A percentile compares a stretch with the other conserved stretches of the same genome.
phyloP scores from a whole-genome alignment of 306 rosid species.

The Elaeagnus macrophylla region DNA sequence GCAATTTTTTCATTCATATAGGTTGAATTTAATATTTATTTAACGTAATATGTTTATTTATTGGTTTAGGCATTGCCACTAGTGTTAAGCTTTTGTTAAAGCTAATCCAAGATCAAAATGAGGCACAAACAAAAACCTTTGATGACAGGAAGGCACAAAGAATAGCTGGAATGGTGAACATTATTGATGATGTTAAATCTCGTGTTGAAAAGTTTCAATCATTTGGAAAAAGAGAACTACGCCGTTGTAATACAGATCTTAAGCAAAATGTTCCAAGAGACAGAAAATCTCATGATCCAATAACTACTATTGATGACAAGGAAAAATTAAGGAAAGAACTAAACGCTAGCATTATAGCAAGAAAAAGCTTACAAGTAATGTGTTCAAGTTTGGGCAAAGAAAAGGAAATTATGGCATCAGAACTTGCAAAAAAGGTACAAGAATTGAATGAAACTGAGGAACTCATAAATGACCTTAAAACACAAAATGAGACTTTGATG shows the following conservation, averaged over 20 bases:
- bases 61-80: conserved; percentile 43
- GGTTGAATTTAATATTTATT: too few species aligned
- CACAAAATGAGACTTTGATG: conserved; percentile 64
- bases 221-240: conserved; percentile 35
- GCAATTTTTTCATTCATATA: too few species aligned
- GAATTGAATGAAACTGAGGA: conserved; percentile 67
- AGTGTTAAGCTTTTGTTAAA: conserved; percentile 62
- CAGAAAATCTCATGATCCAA: conserved; percentile 33
- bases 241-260: conserved; percentile 76
- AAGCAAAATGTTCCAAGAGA: conserved; percentile 45
- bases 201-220: conserved; percentile 51
- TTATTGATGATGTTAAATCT: conserved; percentile 60
- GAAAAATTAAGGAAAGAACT: conserved; percentile 66
- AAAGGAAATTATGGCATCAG: conserved; percentile 81
- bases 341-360: conserved; percentile 51
- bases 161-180: conserved; percentile 65
- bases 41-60: neutral
- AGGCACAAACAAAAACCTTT: conserved; percentile 36
- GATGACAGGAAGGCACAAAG: conserved; percentile 54
- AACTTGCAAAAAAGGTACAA: conserved; percentile 73
- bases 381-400: conserved; percentile 92
- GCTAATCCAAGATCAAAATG: conserved; percentile 68
- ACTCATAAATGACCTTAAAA: conserved; percentile 49
- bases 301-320: conserved; percentile 54
- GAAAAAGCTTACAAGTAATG: conserved; percentile 78